These are phyloP conservation scores for Penicillium herquei DNA, from an alignment of 495 filamentous ascomycete genomes.

Conservation along the genomic window DNA sequence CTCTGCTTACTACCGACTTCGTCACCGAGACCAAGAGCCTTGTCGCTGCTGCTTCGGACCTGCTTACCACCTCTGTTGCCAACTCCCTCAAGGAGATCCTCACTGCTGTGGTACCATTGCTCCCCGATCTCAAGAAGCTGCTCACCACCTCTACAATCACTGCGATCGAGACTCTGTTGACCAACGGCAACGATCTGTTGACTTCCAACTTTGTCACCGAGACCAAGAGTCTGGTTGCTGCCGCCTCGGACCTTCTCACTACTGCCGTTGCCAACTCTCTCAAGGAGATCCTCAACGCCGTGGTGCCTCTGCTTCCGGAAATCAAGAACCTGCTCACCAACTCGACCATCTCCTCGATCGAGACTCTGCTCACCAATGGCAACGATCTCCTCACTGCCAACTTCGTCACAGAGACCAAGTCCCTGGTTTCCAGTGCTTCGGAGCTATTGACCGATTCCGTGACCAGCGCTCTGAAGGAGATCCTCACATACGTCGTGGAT, in stretches of 20 bases:
- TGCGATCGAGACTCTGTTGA: slow-evolving; percentile 35
- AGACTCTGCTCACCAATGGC: slow-evolving; percentile 33
- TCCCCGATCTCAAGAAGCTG: slow-evolving; percentile 33
- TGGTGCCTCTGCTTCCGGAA: slow-evolving; percentile 36
- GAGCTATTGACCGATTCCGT: slow-evolving; percentile 16
- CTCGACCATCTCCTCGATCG: slow-evolving; percentile 30
- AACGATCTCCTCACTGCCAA: slow-evolving; percentile 29
- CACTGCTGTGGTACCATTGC: slow-evolving; percentile 33
- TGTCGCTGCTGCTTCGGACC: slow-evolving; percentile 17
- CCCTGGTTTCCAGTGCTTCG: slow-evolving; percentile 3
- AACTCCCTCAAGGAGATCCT: slow-evolving; percentile 29
- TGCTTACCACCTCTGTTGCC: slow-evolving; percentile 17
- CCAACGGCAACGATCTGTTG: slow-evolving; percentile 38
- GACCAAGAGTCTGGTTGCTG: slow-evolving; percentile 18
- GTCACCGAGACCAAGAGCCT: slow-evolving; percentile 25
- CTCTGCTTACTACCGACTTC: slow-evolving; percentile 31
- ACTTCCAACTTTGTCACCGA: slow-evolving; percentile 30
- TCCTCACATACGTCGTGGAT: slow-evolving; percentile 24
- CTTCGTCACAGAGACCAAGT: slow-evolving; percentile 29
- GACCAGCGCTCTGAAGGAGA: slow-evolving; percentile 11
- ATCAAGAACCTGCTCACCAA: slow-evolving; percentile 27
- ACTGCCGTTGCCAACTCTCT: slow-evolving; percentile 20
- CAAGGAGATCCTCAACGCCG: slow-evolving; percentile 32
- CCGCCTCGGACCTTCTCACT: slow-evolving; percentile 16
- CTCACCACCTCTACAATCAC: slow-evolving; percentile 30